Evolutionary conservation across 2,329 filamentous ascomycete genomes (phyloP).

Genomic region (Hypoxylon rubiginosum): DNA sequence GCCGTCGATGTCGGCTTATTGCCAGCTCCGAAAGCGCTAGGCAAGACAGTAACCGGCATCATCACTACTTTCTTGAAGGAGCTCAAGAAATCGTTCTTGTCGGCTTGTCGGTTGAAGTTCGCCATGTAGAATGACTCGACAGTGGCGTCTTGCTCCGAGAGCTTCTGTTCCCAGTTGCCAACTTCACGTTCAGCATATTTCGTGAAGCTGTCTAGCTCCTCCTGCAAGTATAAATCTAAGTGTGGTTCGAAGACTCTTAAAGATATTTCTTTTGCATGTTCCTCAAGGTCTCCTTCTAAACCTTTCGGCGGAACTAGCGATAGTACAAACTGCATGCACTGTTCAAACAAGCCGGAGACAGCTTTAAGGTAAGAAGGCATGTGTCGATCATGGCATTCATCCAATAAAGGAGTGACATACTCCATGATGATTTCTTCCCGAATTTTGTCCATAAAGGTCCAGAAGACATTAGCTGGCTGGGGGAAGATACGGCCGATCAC

Average conservation of each 20-base stretch:
- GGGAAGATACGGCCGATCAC: slow-evolving; percentile 89
- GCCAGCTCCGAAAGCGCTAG: slow-evolving; percentile 68
- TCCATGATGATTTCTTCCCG: slow-evolving; percentile 88
- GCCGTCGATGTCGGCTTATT: slow-evolving; percentile 53
- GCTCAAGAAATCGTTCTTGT: slow-evolving; percentile 95
- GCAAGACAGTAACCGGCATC: slow-evolving; percentile 95
- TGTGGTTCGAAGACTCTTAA: slow-evolving; percentile 88
- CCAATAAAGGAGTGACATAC: slow-evolving; percentile 86
- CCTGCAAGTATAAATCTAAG: slow-evolving; percentile 91
- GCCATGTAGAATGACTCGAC: slow-evolving; percentile 97
- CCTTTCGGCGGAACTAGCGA: slow-evolving; percentile 77
- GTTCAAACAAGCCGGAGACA: slow-evolving; percentile 88
- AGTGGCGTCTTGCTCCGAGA: slow-evolving; percentile 90
- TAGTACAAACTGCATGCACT: slow-evolving; percentile 82
- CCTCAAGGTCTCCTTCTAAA: slow-evolving; percentile 70
- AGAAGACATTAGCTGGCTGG: slow-evolving; percentile 76
- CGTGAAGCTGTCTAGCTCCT: slow-evolving; percentile 90
- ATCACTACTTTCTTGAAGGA: slow-evolving; percentile 99
- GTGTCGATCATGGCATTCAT: slow-evolving; percentile 84
- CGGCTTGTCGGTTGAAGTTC: slow-evolving; percentile 92
- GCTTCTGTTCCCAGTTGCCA: slow-evolving; percentile 87
- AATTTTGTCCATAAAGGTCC: slow-evolving; percentile 84
- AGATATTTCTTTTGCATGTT: slow-evolving; percentile 76
- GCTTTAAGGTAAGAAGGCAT: slow-evolving; percentile 85
- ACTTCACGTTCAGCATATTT: slow-evolving; percentile 82